Evolutionary conservation across 768 basidiomycete species (phyloP), one percentile per base, ranked within the genome.

Genomic region (Russula foetens): DNA sequence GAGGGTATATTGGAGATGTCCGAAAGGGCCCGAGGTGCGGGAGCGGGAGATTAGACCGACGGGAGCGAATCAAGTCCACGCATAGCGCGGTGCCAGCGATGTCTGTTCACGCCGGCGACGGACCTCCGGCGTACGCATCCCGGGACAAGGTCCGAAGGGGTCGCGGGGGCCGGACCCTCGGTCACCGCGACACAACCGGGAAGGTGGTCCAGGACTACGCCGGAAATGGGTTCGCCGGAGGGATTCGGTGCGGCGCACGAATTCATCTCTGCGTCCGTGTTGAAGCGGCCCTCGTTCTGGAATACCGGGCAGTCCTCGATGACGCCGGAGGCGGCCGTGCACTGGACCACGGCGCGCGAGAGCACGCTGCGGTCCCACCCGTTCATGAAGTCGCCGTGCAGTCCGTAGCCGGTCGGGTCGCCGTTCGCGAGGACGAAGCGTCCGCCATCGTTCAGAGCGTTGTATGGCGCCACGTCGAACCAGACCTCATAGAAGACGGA

Each of bases 341-440:
- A 75, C 4, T 60, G 49, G 33, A 72, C 66, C 44, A 80, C 65
- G 7, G 77, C 79, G 17, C 61, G 62, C 49, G 68, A 66, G 19
- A 81, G 74, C 14, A 77, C 67, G 21, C 63, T 69, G 0, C 63
- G 54, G 54, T 76, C 71, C 79, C 79, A 80, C 6, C 79, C 76
- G 55, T 74, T 73, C 57, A 70, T 66, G 63, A 74, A 75, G 63
- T 76, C 75, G 5, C 69, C 73, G 57, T 74, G 72, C 39, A 72
- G 66, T 28, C 75, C 77, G 60, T 73, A 75, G 4, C 77, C 77
- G 7, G 76, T 77, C 7, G 76, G 71, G 60, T 81, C 79, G 28
- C 75, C 76, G 59, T 74, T 73, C 15, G 78, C 68, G 41, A 75
- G 74, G 51, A 76, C 74, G 56, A 74, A 72, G n/a, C 73, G 74